Conservation (phyloP, 208 protist species). For the Wallacemonas sp. region DNA sequence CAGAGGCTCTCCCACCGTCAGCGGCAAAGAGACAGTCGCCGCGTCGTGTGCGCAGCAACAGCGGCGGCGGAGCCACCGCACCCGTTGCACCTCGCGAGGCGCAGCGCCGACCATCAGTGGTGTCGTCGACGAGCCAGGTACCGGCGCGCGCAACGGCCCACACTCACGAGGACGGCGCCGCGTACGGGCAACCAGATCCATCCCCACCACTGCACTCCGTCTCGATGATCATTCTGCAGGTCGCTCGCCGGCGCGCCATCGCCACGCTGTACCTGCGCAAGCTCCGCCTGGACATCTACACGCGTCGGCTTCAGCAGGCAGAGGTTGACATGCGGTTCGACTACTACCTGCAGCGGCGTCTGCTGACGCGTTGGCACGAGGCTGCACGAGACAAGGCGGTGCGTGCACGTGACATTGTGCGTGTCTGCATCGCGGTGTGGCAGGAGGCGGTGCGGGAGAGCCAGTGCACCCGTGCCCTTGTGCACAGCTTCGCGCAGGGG, state of each 20-base stretch:
- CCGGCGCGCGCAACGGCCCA: too few relatives aligned
- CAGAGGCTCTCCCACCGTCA: not conserved
- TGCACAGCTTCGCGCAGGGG: conserved; percentile 16
- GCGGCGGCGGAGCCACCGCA: too few relatives aligned
- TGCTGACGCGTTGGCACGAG: conserved; percentile 36
- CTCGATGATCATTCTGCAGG: conserved; percentile 59
- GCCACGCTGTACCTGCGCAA: conserved; percentile 59
- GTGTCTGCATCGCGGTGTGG: conserved; percentile 27
- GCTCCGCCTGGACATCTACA: conserved; percentile 46
- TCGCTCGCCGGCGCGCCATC: conserved; percentile 53
- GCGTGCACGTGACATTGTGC: conserved; percentile 6
- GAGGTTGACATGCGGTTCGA: conserved; percentile 53
- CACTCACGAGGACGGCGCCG: too few relatives aligned
- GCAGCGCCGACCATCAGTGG: too few relatives aligned
- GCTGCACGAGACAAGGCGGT: conserved; percentile 2
- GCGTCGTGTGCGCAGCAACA: too few relatives aligned
- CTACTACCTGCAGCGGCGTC: conserved; percentile 59
- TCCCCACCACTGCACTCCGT: conserved; percentile 36
- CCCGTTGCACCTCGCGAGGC: too few relatives aligned
- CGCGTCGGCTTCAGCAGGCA: conserved; percentile 23
- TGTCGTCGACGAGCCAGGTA: too few relatives aligned
- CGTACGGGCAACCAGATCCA: not conserved
- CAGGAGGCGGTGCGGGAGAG: conserved; percentile 14
- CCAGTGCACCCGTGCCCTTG: not conserved
- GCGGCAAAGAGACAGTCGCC: too few relatives aligned